Conservation (phyloP, 768 basidiomycete species). For the Suillus paluster region DNA sequence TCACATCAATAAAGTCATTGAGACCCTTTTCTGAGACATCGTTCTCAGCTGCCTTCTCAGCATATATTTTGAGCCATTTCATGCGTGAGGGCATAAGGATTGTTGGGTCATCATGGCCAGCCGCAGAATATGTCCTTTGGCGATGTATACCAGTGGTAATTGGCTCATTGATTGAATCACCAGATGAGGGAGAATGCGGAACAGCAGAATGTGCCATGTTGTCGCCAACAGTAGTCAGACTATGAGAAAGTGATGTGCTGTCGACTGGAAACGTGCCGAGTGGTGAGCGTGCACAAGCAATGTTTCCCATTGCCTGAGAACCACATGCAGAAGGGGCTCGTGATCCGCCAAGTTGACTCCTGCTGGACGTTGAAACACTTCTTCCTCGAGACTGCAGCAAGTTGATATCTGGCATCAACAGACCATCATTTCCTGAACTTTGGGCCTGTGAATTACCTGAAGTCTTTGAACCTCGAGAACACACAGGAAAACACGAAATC, state of each 20-base stretch:
- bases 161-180: not conserved
- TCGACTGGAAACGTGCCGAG: not conserved
- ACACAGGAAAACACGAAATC: not conserved
- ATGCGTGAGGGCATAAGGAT: not conserved
- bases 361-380: not conserved
- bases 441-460: not conserved
- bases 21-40: not conserved
- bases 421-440: not conserved
- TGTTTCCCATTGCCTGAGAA: not conserved
- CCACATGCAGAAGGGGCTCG: not conserved
- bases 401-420: not conserved
- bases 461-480: not conserved
- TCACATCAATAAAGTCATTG: not conserved
- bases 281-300: not conserved
- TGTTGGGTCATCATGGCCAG: not conserved
- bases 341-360: not conserved
- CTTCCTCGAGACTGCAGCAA: not conserved
- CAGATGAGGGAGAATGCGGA: not conserved
- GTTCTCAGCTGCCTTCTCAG: not conserved
- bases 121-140: not conserved
- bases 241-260: not conserved
- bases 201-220: not conserved
- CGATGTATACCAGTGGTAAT: not conserved
- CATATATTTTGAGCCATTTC: not conserved
- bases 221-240: not conserved